Conservation (phyloP, 805 yeast genomes). For the Wickerhamomyces rabaulensis region DNA sequence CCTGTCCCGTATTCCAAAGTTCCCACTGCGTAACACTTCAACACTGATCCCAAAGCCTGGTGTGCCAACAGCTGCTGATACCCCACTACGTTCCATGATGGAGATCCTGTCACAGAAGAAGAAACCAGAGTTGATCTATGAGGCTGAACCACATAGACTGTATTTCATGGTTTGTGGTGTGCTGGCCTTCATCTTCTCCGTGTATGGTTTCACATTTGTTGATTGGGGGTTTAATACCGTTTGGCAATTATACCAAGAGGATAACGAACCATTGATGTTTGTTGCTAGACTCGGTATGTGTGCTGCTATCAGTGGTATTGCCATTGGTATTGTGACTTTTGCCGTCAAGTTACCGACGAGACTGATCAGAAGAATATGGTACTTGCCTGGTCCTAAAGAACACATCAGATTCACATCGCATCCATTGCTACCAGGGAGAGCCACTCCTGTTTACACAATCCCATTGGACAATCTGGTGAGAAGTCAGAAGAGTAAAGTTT, state of each 20-base stretch:
- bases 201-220: conserved; percentile 59
- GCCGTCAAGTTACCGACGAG: conserved; percentile 60
- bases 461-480: conserved; percentile 54
- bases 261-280: conserved; percentile 35
- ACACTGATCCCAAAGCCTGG: conserved; percentile 70
- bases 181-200: conserved; percentile 59
- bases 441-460: conserved; percentile 64
- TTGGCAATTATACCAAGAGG: conserved; percentile 45
- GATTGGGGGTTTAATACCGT: conserved; percentile 54
- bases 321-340: conserved; percentile 22
- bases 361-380: conserved; percentile 71
- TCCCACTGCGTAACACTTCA: conserved; percentile 65
- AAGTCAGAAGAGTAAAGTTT: conserved; percentile 59
- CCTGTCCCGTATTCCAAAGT: conserved; percentile 56
- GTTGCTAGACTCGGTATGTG: conserved; percentile 34
- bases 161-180: conserved; percentile 69
- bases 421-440: conserved; percentile 67
- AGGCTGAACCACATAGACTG: conserved; percentile 76
- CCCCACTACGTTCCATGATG: conserved; percentile 52
- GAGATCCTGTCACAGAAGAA: conserved; percentile 46
- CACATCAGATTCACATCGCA: conserved; percentile 65
- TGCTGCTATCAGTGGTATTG: conserved; percentile 36
- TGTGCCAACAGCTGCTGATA: conserved; percentile 57
- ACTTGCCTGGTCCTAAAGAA: conserved; percentile 52
- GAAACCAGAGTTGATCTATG: conserved; percentile 72